Conservation (phyloP, 305 asterid genomes). For the Fraxinus xanthoxyloides region DNA sequence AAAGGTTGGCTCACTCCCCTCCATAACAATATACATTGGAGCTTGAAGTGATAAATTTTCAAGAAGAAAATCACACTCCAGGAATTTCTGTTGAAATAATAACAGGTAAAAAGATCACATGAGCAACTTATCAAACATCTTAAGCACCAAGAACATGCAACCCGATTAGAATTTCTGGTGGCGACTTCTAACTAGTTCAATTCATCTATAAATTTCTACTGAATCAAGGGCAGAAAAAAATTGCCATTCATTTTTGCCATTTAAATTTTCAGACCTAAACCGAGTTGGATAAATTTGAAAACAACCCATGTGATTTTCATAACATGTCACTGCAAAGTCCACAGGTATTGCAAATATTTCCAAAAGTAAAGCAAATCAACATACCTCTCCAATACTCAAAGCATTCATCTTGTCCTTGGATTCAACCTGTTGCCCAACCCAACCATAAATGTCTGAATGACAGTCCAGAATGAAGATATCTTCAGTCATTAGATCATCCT, state of each 20-base stretch:
- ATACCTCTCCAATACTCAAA: slow-evolving; percentile 82
- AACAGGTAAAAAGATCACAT: slow-evolving; percentile 1
- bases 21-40: slow-evolving; percentile 68
- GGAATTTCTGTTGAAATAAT: slow-evolving; percentile 49
- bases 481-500: slow-evolving; percentile 91
- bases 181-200: neutral
- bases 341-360: neutral
- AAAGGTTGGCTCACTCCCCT: slow-evolving; percentile 80
- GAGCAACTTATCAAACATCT: slow-evolving; percentile 11
- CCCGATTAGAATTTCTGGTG: neutral
- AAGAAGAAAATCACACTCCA: slow-evolving; percentile 52
- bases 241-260: neutral
- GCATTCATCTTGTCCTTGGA: slow-evolving; percentile 75
- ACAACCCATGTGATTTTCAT: neutral
- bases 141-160: slow-evolving; percentile 1
- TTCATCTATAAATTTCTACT: neutral
- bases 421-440: slow-evolving; percentile 85
- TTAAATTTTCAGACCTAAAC: neutral
- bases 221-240: neutral
- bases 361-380: slow-evolving; percentile 15
- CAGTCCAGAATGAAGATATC: slow-evolving; percentile 74
- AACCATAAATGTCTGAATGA: slow-evolving; percentile 67
- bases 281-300: neutral
- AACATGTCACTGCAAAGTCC: neutral
- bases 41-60: slow-evolving; percentile 50